phyloP scores from a whole-genome alignment of 306 rosid genomes.

The Urtica urens region DNA sequence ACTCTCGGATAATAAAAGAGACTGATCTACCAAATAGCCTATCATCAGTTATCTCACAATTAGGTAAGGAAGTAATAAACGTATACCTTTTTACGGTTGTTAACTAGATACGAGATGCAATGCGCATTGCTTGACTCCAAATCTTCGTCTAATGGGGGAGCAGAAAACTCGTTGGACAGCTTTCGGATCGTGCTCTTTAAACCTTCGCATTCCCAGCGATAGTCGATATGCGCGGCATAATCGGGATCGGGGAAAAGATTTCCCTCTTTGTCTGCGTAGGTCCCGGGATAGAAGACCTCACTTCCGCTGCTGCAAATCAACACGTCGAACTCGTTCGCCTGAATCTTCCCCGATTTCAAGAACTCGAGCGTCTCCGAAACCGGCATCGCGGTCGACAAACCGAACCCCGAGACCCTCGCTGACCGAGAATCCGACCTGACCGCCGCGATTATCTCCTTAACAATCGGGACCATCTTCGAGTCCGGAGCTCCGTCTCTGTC shows the following conservation, averaged over 20 bases:
- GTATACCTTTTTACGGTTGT: conserved; percentile 39
- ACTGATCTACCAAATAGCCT: too few relatives aligned
- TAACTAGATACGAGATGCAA: conserved; percentile 49
- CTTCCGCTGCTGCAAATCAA: conserved; percentile 60
- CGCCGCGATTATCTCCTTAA: conserved; percentile 46
- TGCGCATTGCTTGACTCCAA: conserved; percentile 41
- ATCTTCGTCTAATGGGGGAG: conserved; percentile 32
- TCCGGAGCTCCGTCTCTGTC: conserved; percentile 39
- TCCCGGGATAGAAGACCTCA: conserved; percentile 52
- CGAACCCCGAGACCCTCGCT: conserved; percentile 44
- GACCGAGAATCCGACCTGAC: conserved; percentile 37
- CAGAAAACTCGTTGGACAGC: conserved; percentile 24
- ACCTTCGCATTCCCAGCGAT: conserved; percentile 60
- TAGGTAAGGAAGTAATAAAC: too few relatives aligned
- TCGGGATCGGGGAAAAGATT: conserved; percentile 51
- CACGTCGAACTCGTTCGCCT: conserved; percentile 41
- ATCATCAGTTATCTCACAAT: too few relatives aligned
- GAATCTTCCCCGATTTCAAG: conserved; percentile 37
- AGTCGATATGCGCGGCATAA: conserved; percentile 50
- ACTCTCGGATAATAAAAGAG: too few relatives aligned
- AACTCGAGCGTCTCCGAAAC: conserved; percentile 43
- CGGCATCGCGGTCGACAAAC: conserved; percentile 59
- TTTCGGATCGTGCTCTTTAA: conserved; percentile 47
- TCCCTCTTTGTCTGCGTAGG: conserved; percentile 33
- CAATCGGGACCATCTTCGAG: conserved; percentile 30